Conservation (phyloP, 768 basidiomycete genomes). For the Kwoniella shandongensis region DNA sequence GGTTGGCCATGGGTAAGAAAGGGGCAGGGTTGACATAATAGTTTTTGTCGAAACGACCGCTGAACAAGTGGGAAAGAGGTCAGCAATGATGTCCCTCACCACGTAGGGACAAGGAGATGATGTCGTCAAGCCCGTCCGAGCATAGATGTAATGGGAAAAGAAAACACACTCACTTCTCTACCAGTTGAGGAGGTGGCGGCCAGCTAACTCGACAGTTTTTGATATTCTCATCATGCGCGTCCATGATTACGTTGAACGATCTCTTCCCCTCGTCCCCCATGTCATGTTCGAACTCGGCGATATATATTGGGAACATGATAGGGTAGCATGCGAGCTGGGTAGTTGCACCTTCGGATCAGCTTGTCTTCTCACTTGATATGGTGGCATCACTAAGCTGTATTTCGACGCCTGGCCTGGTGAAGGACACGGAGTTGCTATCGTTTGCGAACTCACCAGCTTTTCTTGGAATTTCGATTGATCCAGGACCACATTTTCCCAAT, state of each 20-base stretch:
- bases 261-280: conserved; percentile 23
- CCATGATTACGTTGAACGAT: conserved; percentile 42
- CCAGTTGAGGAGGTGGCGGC: conserved; percentile 28
- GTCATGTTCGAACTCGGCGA: conserved; percentile 42
- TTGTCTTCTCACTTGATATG: too few relatives aligned
- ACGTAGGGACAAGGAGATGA: too few relatives aligned
- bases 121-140: background rate
- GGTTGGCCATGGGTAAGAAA: conserved; percentile 29
- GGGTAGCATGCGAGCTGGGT: conserved; percentile 47
- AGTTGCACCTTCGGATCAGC: too few relatives aligned
- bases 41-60: conserved; percentile 30
- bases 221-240: conserved; percentile 44
- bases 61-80: too few relatives aligned
- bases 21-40: conserved; percentile 41
- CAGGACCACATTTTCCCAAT: conserved; percentile 33
- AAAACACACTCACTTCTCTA: conserved; percentile 20
- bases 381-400: too few relatives aligned
- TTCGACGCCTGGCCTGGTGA: too few relatives aligned
- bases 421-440: too few relatives aligned
- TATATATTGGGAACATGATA: conserved; percentile 48
- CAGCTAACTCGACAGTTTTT: conserved; percentile 35
- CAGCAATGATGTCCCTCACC: too few relatives aligned
- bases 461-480: conserved; percentile 39
- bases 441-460: conserved; percentile 31
- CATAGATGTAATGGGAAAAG: background rate